phyloP scores from a whole-genome alignment of 139 green algal species.

The Chlamydomonas eustigma region DNA sequence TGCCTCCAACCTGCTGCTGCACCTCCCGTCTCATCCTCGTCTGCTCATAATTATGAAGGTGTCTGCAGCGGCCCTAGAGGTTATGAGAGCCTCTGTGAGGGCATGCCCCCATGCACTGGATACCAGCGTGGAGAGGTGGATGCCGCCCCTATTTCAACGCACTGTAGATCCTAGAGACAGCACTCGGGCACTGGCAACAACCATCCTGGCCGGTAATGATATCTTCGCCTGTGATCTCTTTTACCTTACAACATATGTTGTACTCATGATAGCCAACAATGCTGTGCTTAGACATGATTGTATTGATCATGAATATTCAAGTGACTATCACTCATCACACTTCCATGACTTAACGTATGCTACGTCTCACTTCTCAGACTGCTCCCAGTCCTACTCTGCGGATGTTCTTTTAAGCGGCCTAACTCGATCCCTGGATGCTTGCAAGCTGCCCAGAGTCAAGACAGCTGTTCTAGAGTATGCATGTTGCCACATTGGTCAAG shows the following conservation, averaged over 20 bases:
- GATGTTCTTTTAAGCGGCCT: background rate
- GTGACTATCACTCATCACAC: no score
- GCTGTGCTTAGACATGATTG: no score
- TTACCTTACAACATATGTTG: no score
- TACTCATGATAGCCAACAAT: no score
- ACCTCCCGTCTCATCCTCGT: no score
- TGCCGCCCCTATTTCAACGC: conserved; percentile 4
- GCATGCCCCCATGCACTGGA: background rate
- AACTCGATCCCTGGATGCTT: conserved; percentile 8
- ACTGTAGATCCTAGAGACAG: background rate
- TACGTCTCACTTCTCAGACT: background rate
- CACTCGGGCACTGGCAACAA: background rate
- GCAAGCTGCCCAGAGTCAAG: background rate
- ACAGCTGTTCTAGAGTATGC: conserved; percentile 4
- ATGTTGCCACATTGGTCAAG: background rate
- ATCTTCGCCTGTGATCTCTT: no score
- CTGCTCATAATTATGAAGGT: background rate
- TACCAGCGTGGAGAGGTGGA: background rate
- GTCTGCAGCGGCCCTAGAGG: background rate
- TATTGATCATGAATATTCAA: no score
- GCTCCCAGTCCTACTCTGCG: background rate
- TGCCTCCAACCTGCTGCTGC: no score
- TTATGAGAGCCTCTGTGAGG: background rate
- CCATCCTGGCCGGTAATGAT: background rate
- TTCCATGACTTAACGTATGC: no score